Evolutionary conservation across 2,329 filamentous ascomycete genomes (phyloP).

Genomic region (Arthrobotrys conoides): DNA sequence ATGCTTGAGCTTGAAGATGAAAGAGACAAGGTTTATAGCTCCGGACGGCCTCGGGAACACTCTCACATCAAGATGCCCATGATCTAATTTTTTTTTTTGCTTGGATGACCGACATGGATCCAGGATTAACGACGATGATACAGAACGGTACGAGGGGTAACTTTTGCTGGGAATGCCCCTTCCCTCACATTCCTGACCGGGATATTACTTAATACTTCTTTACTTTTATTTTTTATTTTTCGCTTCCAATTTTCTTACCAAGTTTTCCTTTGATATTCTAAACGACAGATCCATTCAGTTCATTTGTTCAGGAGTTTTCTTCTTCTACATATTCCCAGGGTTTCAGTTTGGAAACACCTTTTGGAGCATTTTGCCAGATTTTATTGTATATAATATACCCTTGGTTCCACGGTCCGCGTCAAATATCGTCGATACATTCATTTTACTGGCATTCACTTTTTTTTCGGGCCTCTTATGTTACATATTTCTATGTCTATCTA

Average conservation of each 20-base stretch:
- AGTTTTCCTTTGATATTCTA: constrained; percentile 8
- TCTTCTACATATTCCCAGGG: constrained; percentile 17
- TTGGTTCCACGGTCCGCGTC: constrained; percentile 28
- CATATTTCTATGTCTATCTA: constrained; percentile 10
- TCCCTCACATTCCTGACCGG: constrained; percentile 30
- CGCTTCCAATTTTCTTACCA: background rate
- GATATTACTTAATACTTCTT: constrained; percentile 21
- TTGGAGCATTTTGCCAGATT: constrained; percentile 5
- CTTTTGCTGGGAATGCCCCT: constrained; percentile 37
- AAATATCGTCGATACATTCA: constrained; percentile 22
- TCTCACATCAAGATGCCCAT: constrained; percentile 47
- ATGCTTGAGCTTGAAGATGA: constrained; percentile 59
- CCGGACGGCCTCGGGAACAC: constrained; percentile 42
- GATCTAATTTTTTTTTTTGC: constrained; percentile 33
- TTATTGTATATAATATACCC: constrained; percentile 32
- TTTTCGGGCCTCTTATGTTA: constrained; percentile 25
- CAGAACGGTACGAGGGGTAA: constrained; percentile 20
- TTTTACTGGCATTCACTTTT: constrained; percentile 23
- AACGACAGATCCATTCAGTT: constrained; percentile 13
- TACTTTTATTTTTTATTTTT: background rate
- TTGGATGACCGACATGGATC: constrained; percentile 49
- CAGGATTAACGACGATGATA: constrained; percentile 45
- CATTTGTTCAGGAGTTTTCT: constrained; percentile 25
- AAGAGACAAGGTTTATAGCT: constrained; percentile 59
- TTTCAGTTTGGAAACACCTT: constrained; percentile 25